These are phyloP conservation scores for Penicillium diatomitis DNA, from an alignment of 495 filamentous ascomycete genomes.

Conservation along the genomic window DNA sequence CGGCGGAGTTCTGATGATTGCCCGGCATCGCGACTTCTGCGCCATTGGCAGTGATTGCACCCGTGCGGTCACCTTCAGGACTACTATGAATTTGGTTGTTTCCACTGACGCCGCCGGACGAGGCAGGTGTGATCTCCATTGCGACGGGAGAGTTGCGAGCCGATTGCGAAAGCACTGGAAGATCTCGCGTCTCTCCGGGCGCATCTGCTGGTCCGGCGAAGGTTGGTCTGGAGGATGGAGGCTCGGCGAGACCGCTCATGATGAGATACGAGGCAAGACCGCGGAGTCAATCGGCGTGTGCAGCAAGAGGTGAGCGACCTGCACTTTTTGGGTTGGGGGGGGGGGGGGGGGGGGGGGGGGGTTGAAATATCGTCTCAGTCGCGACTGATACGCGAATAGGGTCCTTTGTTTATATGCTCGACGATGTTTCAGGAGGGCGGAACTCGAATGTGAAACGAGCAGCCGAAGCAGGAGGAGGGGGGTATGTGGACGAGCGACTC, in stretches of 20 bases:
- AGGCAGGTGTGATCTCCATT: conserved; percentile 44
- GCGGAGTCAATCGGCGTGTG: background rate
- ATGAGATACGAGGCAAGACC: conserved; percentile 18
- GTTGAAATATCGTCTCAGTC: background rate
- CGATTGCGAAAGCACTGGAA: conserved; percentile 39
- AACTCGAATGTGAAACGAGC: too few species aligned
- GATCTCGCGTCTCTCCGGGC: conserved; percentile 32
- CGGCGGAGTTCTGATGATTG: conserved; percentile 36
- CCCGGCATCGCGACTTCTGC: conserved; percentile 26
- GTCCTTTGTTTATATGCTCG: too few species aligned
- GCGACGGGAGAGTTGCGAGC: conserved; percentile 28
- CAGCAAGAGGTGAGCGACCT: too few species aligned
- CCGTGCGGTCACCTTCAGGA: conserved; percentile 38
- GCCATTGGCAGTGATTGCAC: conserved; percentile 35
- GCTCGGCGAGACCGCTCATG: conserved; percentile 40
- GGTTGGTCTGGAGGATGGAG: conserved; percentile 27
- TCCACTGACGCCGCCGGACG: conserved; percentile 27
- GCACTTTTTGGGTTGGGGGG: background rate
- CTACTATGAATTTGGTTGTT: conserved; percentile 33
- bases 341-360: background rate
- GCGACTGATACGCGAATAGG: too few species aligned
- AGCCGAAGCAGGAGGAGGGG: too few species aligned
- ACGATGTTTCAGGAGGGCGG: too few species aligned
- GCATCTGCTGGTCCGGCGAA: conserved; percentile 29
- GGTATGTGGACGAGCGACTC: conserved; percentile 1